A percentile compares a stretch with the other conserved stretches of the same genome.
phyloP scores from a whole-genome alignment of 306 rosid genomes.

The Fragaria ananassa region DNA sequence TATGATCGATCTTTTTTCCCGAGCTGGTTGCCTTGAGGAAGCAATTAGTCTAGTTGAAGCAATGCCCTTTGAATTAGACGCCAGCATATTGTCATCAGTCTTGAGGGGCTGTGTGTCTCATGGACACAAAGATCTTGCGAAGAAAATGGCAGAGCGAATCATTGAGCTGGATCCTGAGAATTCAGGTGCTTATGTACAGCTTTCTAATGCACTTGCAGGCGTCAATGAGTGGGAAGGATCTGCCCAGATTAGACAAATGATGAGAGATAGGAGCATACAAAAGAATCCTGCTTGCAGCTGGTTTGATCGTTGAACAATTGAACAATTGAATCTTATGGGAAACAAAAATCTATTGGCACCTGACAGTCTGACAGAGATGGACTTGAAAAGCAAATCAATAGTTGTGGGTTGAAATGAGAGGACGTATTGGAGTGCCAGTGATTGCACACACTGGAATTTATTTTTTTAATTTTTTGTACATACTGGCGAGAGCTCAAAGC shows the following conservation, averaged over 20 bases:
- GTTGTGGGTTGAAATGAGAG: not conserved
- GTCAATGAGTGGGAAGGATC: slow-evolving; percentile 77
- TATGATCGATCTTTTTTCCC: slow-evolving; percentile 63
- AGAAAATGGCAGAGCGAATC: slow-evolving; percentile 51
- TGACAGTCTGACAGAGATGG: not conserved
- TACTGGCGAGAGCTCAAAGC: not conserved
- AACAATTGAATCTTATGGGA: slow-evolving; percentile 13
- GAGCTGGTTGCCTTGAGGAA: slow-evolving; percentile 61
- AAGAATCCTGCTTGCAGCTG: slow-evolving; percentile 67
- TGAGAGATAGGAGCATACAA: slow-evolving; percentile 46
- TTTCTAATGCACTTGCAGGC: slow-evolving; percentile 64
- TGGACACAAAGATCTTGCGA: slow-evolving; percentile 51
- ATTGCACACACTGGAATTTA: not conserved
- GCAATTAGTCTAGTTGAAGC: slow-evolving; percentile 49
- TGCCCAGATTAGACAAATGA: slow-evolving; percentile 49
- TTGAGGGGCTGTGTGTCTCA: slow-evolving; percentile 66
- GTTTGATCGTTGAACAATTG: slow-evolving; percentile 49
- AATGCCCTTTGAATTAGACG: slow-evolving; percentile 65
- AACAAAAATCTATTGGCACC: not conserved
- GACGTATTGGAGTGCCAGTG: not conserved
- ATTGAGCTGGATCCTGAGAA: slow-evolving; percentile 58
- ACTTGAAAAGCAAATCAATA: not conserved
- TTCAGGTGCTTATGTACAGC: slow-evolving; percentile 63
- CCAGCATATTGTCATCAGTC: slow-evolving; percentile 65
- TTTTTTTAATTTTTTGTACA: no score